Evolutionary conservation across 805 yeast species (phyloP), one percentile per base, ranked within the genome.

Genomic region (Yarrowia sp.): DNA sequence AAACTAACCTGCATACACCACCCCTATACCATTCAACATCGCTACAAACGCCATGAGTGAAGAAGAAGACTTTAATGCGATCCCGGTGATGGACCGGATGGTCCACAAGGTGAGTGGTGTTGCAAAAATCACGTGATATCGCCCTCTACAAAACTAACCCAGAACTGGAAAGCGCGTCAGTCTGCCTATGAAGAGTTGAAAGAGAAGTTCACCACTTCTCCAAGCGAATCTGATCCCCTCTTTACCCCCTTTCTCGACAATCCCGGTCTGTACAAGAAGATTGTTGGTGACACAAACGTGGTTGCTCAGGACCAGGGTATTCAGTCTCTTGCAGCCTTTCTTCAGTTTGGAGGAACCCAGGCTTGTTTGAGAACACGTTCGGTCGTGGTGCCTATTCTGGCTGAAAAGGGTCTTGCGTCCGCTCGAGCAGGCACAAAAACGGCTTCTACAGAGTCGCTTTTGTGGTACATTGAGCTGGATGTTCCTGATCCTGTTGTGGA

Each of bases 281-380:
- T 87, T 44, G 86, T 89, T 8, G 79, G 84, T 2, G 99, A 95
- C 73, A 74, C 87, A 36, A 95, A 95, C 73, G 97, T 92, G 17
- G 95, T 88, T 15, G 96, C 98, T 0, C 96, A 92, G 68, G 98
- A 95, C 71, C 78, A 87, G 1, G 98, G 90, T 4, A 77, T 91
- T 18, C 73, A 77, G 3, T 81, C 89, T 8, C 74, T 90, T 6
- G 75, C 76, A 13, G 79, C 84, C 4, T 82, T 84, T 70, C 75
- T 89, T 47, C 83, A 84, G 70, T 82, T 74, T 71, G 89, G 89
- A 1, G 87, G 86, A 0, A 65, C 82, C 0, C 70, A 72, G 1
- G 80, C 73, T 4, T 77, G 81, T 55, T 47, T 74, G 6, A 78
- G 75, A n/a, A 63, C 73, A 17, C 67, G 76, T 9, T 61, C 68